Percentiles rank a stretch among this genome's conserved stretches.
Evolutionary conservation across 768 basidiomycete genomes (phyloP).

Genomic region (Boletus tylopilopsis): DNA sequence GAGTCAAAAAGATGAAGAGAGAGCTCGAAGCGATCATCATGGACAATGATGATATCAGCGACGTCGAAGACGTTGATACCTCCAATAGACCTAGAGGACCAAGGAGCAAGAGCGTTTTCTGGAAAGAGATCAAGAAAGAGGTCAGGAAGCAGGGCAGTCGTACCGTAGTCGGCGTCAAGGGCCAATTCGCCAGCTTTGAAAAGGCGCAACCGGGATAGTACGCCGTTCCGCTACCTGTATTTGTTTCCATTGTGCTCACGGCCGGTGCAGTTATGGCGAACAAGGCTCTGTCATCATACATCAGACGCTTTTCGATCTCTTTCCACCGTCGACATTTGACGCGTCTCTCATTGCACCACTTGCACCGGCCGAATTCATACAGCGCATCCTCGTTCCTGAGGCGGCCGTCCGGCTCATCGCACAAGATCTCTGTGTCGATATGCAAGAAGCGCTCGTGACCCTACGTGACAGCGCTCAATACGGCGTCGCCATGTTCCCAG

Average conservation of each 20-base stretch:
- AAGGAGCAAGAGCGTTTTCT: conserved; percentile 55
- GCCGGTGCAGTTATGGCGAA: conserved; percentile 69
- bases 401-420: conserved; percentile 78
- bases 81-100: conserved; percentile 16
- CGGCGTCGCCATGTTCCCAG: conserved; percentile 82
- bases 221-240: conserved; percentile 30
- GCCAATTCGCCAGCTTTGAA: conserved; percentile 76
- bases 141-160: conserved; percentile 63
- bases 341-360: conserved; percentile 58
- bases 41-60: conserved; percentile 34
- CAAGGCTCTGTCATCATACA: conserved; percentile 78
- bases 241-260: neutral
- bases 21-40: conserved; percentile 49
- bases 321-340: conserved; percentile 59
- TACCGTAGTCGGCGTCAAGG: conserved; percentile 61
- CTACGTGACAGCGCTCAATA: conserved; percentile 77
- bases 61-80: conserved; percentile 13
- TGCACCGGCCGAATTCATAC: conserved; percentile 70
- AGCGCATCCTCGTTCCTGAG: conserved; percentile 88
- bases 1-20: conserved; percentile 50
- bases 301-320: conserved; percentile 70
- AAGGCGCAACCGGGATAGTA: conserved; percentile 89
- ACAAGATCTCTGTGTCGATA: conserved; percentile 57
- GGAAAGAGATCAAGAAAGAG: conserved; percentile 61
- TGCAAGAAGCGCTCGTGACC: conserved; percentile 50